Base-by-base conservation (phyloP, 208 protist genomes). In the Porcisia hertigi region DNA sequence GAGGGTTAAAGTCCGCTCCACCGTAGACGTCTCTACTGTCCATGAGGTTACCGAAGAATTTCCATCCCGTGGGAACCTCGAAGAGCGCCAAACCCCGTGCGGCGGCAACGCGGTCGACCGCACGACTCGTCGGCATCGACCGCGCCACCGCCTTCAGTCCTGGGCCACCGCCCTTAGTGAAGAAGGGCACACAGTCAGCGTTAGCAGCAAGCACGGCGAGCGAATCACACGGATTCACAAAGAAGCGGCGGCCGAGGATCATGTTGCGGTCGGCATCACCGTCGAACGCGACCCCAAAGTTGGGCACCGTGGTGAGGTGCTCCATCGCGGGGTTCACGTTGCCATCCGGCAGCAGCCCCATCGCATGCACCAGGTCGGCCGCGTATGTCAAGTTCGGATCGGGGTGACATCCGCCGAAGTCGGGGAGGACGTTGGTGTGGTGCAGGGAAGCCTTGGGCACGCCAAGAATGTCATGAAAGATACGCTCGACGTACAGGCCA, bases 41-140 rank as follows among this genome's bases (percentile, higher is more conserved):
- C 98, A 99, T 99, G 30, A 99, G 86, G 84, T 99, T 99, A 73
- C 98, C 98, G 88, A 99, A 99, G 89, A 98, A 99, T 88, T 99
- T 99, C 99, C 99, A 99, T 52, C 98, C 98, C 18, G 98, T 99
- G 25, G 98, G 98, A 23, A 94, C 92, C 74, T 99, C 97, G 85
- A 97, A 98, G 52, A 92, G 80, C 57, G 80, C 70, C 41, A 99
- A 65, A 47, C 83, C 76, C 18, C 96, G 79, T 43, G 69, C 77
- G 36, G 82, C 69, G 3, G 94, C 94, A 18, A 99, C 97, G 59
- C 88, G 82, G 75, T 99, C 98, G 25, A 99, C 69, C 18, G 98
- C 98, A 20, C 87, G 86, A 71, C 86, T 92, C 23, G 98, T 99
- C 52, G 98, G 98, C 98, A 99, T 99, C 63, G 96, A 98, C 63